Evolutionary conservation across 2,329 filamentous ascomycete genomes (phyloP).

Genomic region (Ophiostoma montium): DNA sequence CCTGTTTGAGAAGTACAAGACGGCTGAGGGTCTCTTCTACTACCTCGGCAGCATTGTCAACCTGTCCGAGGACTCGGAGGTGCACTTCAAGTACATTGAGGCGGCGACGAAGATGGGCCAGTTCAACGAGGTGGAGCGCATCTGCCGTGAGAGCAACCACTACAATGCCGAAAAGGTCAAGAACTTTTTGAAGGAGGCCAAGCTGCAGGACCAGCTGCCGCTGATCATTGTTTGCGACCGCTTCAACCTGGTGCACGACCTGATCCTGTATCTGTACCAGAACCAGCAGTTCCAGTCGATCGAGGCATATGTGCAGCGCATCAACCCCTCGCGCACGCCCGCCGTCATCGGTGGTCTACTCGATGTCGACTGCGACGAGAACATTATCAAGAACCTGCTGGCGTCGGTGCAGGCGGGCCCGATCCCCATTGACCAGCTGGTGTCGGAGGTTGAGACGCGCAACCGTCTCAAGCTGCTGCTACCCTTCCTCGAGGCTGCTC

Average conservation of each 20-base stretch:
- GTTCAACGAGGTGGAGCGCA: slow-evolving; percentile 89
- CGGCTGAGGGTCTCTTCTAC: slow-evolving; percentile 92
- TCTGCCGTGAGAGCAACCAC: slow-evolving; percentile 83
- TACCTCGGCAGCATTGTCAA: slow-evolving; percentile 98
- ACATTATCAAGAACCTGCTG: slow-evolving; percentile 85
- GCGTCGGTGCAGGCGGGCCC: slow-evolving; percentile 68
- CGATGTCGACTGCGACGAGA: slow-evolving; percentile 94
- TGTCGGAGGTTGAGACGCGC: slow-evolving; percentile 84
- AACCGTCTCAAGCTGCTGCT: slow-evolving; percentile 91
- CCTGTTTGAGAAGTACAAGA: slow-evolving; percentile 94
- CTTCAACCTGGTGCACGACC: slow-evolving; percentile 97
- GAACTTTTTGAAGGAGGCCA: slow-evolving; percentile 97
- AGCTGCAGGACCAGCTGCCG: slow-evolving; percentile 80
- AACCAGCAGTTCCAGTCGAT: slow-evolving; percentile 99
- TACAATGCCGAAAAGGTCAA: slow-evolving; percentile 94
- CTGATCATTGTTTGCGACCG: slow-evolving; percentile 97
- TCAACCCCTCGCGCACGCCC: slow-evolving; percentile 83
- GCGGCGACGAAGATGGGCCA: slow-evolving; percentile 88
- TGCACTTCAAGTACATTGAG: slow-evolving; percentile 99
- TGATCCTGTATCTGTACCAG: slow-evolving; percentile 95
- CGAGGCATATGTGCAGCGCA: slow-evolving; percentile 92
- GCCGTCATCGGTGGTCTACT: slow-evolving; percentile 86
- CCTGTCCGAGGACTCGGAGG: slow-evolving; percentile 84
- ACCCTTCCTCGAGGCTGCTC: slow-evolving; percentile 86
- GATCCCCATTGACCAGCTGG: slow-evolving; percentile 89